phyloP scores from a whole-genome alignment of 208 protist species.

The Endotrypanum monterogeii region DNA sequence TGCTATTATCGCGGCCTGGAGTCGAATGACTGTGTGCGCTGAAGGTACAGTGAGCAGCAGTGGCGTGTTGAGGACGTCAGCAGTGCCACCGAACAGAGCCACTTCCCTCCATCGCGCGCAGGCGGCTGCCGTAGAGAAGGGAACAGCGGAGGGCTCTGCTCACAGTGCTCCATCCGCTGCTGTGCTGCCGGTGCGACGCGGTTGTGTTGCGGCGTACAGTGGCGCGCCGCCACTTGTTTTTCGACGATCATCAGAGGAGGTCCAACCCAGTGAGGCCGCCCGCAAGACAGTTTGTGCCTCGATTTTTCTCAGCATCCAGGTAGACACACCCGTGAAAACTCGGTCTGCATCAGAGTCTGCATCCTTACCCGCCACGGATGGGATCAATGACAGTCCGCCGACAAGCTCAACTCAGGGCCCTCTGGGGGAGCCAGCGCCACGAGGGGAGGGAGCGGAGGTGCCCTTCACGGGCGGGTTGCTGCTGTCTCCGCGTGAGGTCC shows the following conservation, averaged over 20 bases:
- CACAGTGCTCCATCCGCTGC: not conserved
- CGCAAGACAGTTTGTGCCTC: not conserved
- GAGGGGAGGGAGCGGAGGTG: not conserved
- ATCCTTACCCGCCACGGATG: not conserved
- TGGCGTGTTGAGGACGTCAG: not conserved
- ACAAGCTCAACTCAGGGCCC: not conserved
- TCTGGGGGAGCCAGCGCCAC: not conserved
- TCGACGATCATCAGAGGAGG: not conserved
- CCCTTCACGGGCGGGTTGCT: not conserved
- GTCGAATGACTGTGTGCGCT: slow-evolving; percentile 23
- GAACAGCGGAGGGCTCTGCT: not conserved
- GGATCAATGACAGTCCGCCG: not conserved
- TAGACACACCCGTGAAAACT: not conserved
- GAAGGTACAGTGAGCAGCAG: not conserved
- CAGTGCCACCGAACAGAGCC: not conserved
- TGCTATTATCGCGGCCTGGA: slow-evolving; percentile 33
- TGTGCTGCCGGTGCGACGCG: slow-evolving; percentile 16
- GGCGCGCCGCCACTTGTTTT: slow-evolving; percentile 3
- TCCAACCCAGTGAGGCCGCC: not conserved
- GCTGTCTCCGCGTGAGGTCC: not conserved
- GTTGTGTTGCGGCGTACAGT: slow-evolving; percentile 11
- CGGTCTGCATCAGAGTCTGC: not conserved
- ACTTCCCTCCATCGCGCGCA: not conserved
- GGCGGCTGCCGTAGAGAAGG: not conserved
- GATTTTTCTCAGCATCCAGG: not conserved